These are phyloP conservation scores for Raphanus sativus DNA, from an alignment of 345 rosid genomes.

Conservation along the genomic window DNA sequence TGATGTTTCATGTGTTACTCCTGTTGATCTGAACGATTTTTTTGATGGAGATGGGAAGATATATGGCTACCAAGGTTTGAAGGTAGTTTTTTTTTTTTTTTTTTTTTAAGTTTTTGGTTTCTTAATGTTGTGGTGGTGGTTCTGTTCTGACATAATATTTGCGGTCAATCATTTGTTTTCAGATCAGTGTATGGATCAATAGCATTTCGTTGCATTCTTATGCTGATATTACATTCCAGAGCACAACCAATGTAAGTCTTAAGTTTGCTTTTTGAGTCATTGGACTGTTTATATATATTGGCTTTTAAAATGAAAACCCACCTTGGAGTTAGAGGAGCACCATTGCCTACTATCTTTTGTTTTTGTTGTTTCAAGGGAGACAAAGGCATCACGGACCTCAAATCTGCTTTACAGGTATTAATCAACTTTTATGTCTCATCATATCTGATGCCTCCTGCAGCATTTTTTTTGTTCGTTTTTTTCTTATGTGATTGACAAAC, in stretches of 20 bases:
- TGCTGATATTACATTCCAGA: conserved; percentile 66
- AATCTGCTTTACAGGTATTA: conserved; percentile 76
- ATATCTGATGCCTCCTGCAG: not conserved
- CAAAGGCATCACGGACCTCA: conserved; percentile 85
- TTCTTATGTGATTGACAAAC: conserved; percentile 30
- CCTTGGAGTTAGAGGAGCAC: conserved; percentile 7
- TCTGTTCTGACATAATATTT: no score
- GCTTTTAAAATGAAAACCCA: not conserved
- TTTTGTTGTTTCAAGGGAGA: conserved; percentile 51
- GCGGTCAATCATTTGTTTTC: no score
- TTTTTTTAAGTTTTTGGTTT: not conserved
- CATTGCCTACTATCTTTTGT: conserved; percentile 9
- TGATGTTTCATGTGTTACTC: conserved; percentile 47
- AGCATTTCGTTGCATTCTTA: conserved; percentile 64
- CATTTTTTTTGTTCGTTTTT: not conserved
- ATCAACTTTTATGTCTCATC: not conserved
- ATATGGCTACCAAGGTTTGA: conserved; percentile 77
- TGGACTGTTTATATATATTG: not conserved
- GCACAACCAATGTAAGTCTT: conserved; percentile 65
- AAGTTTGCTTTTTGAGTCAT: not conserved
- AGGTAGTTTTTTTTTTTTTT: conserved; percentile 44
- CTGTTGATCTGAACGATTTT: conserved; percentile 74
- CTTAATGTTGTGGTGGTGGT: not conserved
- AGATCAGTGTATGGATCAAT: conserved; percentile 80
- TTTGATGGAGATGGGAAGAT: conserved; percentile 90